Evolutionary conservation across 1,139 yeast species (phyloP).

Genomic region (Casaregolazyma lundiana): DNA sequence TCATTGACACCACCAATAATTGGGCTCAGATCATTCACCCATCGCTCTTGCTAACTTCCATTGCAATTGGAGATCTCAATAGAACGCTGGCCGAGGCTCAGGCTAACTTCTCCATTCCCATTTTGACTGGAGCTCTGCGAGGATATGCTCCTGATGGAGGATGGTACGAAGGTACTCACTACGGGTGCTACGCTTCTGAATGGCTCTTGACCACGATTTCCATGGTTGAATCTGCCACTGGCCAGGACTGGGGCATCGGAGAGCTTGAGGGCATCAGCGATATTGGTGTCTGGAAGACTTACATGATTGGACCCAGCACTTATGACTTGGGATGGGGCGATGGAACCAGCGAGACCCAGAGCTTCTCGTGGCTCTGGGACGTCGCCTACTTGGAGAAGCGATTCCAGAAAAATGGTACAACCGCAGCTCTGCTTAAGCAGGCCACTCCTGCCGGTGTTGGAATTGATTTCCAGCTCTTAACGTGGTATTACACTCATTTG

Average conservation of each 20-base stretch:
- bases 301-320: constrained; percentile 8
- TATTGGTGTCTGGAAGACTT: constrained; percentile 7
- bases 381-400: background rate
- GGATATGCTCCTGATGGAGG: constrained; percentile 10
- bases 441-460: background rate
- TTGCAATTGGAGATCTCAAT: constrained; percentile 2
- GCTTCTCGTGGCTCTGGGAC: constrained; percentile 6
- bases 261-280: constrained; percentile 3
- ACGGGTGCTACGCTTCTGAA: background rate
- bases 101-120: constrained; percentile 3
- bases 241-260: constrained; percentile 5
- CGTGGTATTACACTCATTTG: background rate
- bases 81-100: constrained; percentile 4
- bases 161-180: constrained; percentile 7
- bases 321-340: constrained; percentile 7
- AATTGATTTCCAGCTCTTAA: background rate
- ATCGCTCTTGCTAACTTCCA: constrained; percentile 3
- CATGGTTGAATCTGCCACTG: constrained; percentile 2
- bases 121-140: background rate
- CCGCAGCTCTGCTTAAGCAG: background rate
- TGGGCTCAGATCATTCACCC: constrained; percentile 8
- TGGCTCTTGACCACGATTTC: background rate
- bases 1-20: constrained; percentile 9
- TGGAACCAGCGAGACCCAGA: background rate
- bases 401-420: background rate